Percentiles rank a stretch among this genome's conserved stretches.
phyloP scores from a whole-genome alignment of 2,329 filamentous ascomycete species.

The Talaromyces islandicus region DNA sequence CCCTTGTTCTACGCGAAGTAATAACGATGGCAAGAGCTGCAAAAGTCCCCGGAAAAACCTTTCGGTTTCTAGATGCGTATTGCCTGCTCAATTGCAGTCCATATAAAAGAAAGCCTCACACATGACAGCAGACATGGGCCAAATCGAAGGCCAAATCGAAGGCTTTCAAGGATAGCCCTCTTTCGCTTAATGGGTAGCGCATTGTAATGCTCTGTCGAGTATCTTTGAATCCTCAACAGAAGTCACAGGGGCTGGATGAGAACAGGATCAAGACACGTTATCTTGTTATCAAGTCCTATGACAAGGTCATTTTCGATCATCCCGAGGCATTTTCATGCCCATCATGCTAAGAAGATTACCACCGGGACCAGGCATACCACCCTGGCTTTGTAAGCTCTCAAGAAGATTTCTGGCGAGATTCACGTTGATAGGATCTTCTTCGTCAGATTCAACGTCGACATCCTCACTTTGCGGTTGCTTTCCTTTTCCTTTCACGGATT shows the following conservation, averaged over 20 bases:
- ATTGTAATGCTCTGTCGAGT: too few species aligned
- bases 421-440: constrained; percentile 70
- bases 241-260: too few species aligned
- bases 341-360: constrained; percentile 83
- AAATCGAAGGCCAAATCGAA: not conserved
- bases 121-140: not conserved
- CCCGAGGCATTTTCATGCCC: constrained; percentile 73
- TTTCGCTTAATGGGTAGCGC: not conserved
- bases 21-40: not conserved
- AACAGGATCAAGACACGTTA: not conserved
- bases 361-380: constrained; percentile 75
- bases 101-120: not conserved
- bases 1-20: not conserved
- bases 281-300: not conserved
- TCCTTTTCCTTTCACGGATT: constrained; percentile 25
- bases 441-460: constrained; percentile 15
- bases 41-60: not conserved
- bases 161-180: not conserved
- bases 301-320: constrained; percentile 47
- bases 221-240: too few species aligned
- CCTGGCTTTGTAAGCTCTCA: constrained; percentile 88
- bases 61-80: not conserved
- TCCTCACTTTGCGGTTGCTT: constrained; percentile 16
- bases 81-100: not conserved
- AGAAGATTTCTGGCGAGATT: constrained; percentile 86